A percentile compares a stretch with the other conserved stretches of the same genome.
Conservation (phyloP, 179 eudicot species). For the Corrigiola litoralis region DNA sequence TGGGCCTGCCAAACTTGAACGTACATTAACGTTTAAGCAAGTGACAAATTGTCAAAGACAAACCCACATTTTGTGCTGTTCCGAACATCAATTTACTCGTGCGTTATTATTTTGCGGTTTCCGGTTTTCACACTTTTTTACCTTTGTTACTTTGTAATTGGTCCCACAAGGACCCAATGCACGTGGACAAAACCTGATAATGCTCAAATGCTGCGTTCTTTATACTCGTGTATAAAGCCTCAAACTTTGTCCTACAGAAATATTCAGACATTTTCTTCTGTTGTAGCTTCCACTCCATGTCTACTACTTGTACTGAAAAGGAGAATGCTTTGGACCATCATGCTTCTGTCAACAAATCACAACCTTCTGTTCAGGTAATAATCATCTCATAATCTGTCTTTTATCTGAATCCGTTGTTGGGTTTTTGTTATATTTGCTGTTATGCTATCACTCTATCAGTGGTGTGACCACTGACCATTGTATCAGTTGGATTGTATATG, state of each 20-base stretch:
- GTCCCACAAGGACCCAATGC: constrained; percentile 23
- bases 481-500: too few species aligned
- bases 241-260: constrained; percentile 1
- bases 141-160: too few species aligned
- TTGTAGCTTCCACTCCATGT: constrained; percentile 28
- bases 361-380: constrained; percentile 41
- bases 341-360: constrained; percentile 27
- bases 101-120: too few species aligned
- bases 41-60: too few species aligned
- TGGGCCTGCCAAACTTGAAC: too few species aligned
- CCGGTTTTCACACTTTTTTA: too few species aligned
- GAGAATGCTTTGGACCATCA: constrained; percentile 24
- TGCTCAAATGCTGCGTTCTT: constrained; percentile 27
- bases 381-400: background rate
- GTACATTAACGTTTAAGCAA: too few species aligned
- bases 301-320: constrained; percentile 27
- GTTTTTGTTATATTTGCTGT: background rate
- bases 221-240: background rate
- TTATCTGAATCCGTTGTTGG: background rate
- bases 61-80: too few species aligned
- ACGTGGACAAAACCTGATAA: constrained; percentile 34
- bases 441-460: background rate
- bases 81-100: too few species aligned
- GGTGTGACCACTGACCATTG: too few species aligned
- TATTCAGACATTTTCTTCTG: background rate